Base-by-base conservation (phyloP, 176 grass and related monocot species). In the Luzula sylvatica region DNA sequence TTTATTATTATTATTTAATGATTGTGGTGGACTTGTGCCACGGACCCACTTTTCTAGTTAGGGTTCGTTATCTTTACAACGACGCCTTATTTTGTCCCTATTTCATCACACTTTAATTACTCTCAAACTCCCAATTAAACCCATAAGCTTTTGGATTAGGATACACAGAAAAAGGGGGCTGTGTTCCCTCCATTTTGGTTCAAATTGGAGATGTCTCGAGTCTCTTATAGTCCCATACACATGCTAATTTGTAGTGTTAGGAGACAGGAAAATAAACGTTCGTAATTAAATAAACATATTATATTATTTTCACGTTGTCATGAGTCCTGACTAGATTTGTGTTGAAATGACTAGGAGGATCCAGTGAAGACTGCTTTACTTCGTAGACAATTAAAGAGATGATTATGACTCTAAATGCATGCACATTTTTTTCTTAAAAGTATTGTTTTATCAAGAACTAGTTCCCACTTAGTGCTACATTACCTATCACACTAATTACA, bases 61-160 rank as follows among this genome's bases (percentile, higher is more conserved):
- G 14, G 38, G 52, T 73, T 56, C 56, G 42, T 55, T 44, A 35
- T 72, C 62, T 81, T 88, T 73, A 76, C 70, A 88, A 73, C 70
- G 46, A 82, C 38, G 62, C 63, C 29, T 52, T 69, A 7, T 72
- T 65, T 70, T 75, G 73, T 75, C 76, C 66, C 26, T 64, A 50
- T 64, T 64, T 32, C 60, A 49, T 25, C 24, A 48, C 20, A 49
- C 29, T 61, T 47, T 64, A 45, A 32, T 27, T 24, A 15, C 35
- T 42, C 38, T 55, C 42, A 44, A 25, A 1, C n/a, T 26, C 16
- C 22, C 28, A 42, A 56, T 32, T 23, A 39, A 55, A 40, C 69
- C 19, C 12, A 38, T 62, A 27, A 18, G 55, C 6, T 8, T 1
- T 17, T 20, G 43, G 11, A 38, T 72, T 58, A 39, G 18, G 28